Base-by-base conservation (phyloP, 148 eudicot species). In the Chenopodium berlandieri region DNA sequence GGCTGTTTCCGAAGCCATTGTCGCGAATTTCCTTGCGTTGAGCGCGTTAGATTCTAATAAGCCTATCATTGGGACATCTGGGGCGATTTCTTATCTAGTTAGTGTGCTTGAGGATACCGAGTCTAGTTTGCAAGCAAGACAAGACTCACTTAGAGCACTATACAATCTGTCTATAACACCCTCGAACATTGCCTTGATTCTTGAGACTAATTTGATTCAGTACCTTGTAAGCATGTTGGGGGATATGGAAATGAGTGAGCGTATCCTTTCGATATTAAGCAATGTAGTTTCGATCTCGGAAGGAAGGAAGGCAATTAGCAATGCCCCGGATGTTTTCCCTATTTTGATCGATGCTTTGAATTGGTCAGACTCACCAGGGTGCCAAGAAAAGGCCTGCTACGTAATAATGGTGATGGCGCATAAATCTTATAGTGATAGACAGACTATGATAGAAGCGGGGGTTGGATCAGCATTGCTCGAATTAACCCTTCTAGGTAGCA, bases 331-430 rank as follows among this genome's bases (percentile, higher is more conserved):
- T 46, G 86, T 84, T 1, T 83, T 92, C 77, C 87, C 91, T 0
- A 82, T 85, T 27, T 82, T 96, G 62, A 86, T 94, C 7, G 99
- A 96, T 82, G 92, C 91, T 31, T 86, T 96, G 84, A 91, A 84
- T 77, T 96, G 99, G 97, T 87, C 83, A 9, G 99, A 96, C 78
- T 91, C 98, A 7, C 90, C 97, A 0, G 91, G 92, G 7, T 96
- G 99, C 87, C 99, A 96, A 85, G 99, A 96, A 82, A 96, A 91
- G 71, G 97, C 90, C 3, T 83, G 94, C 0, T 92, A 96, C 27
- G 85, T 96, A 27, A 78, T 96, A 47, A 93, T 96, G 97, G 94
- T 96, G 77, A 88, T 96, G 95, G 95, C 99, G 74, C 97, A 92
- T 81, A 96, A 94, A 84, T 88, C 94, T 4, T 92, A 92, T 82